Conservation (phyloP, 148 eudicot species). For the Spergularia marina region DNA sequence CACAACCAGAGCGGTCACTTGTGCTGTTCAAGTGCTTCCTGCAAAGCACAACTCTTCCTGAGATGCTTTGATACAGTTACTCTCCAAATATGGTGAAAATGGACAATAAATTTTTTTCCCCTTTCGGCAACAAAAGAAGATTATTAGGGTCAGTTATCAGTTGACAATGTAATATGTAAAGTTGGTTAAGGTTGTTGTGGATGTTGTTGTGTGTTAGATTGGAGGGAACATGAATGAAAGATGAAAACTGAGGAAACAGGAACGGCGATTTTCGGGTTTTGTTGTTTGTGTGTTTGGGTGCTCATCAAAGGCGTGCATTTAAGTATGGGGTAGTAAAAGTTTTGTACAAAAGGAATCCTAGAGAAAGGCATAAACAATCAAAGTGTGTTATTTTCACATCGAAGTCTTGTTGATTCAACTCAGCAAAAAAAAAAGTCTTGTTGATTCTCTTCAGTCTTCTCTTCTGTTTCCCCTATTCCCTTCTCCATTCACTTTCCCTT, state of each 20-base stretch:
- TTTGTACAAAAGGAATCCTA: conserved; percentile 32
- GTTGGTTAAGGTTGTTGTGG: conserved; percentile 5
- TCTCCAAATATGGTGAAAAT: neutral
- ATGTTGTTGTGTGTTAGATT: conserved; percentile 21
- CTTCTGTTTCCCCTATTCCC: conserved; percentile 8
- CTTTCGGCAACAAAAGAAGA: neutral
- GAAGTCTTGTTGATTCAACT: too few species aligned
- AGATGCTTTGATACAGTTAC: conserved; percentile 31
- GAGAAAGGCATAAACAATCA: conserved; percentile 5
- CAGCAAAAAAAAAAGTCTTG: too few species aligned
- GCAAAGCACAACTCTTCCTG: conserved; percentile 62
- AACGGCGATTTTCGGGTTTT: conserved; percentile 14
- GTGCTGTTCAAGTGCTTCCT: conserved; percentile 78
- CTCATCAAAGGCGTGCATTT: conserved; percentile 24
- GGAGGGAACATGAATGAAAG: conserved; percentile 9
- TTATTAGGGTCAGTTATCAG: conserved; percentile 12
- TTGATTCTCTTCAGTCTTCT: neutral
- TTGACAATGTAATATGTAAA: conserved; percentile 29
- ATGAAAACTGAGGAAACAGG: conserved; percentile 3
- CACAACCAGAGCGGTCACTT: conserved; percentile 78
- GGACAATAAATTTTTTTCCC: neutral
- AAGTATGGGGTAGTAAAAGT: conserved; percentile 9
- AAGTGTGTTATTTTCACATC: neutral
- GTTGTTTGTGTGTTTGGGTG: conserved; percentile 17
- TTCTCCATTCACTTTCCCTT: neutral